Evolutionary conservation across 441 rosid genomes (phyloP), one percentile per base, ranked within the genome.

Genomic region (Gossypium schwendimanii): DNA sequence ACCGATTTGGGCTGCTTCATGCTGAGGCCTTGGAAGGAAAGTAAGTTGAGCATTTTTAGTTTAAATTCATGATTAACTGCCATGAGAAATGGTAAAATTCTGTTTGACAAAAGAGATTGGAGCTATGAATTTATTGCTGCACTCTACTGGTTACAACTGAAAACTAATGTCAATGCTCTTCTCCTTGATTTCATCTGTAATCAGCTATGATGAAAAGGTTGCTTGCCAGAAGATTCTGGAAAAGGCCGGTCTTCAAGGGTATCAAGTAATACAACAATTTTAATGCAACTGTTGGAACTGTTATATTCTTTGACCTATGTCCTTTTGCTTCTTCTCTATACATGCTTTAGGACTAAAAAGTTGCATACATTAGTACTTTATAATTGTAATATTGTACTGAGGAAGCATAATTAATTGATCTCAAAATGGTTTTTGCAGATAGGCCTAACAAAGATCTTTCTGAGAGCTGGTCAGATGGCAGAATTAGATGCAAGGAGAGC

Each of bases 401-500:
- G 6, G 21, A 62, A 77, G 31, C 18, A 75, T 71, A 70, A 74
- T 59, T 62, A 31, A 71, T 70, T 78, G 74, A 68, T 61, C 73
- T 72, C 67, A 73, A 75, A 74, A 75, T 70, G 81, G 77, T 72
- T 60, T 60, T 72, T 87, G 79, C 92, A 92, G 97, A 86, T 95
- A 81, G 99, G 99, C 69, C 88, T 89, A 82, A 95, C 98, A 26
- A 95, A 93, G 87, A 87, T 95, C 69, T 95, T 95, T 81, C 78
- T 95, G 73, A 89, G 99, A 81, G 98, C 97, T 9, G 99, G 99
- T 74, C 99, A 96, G 85, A 96, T 96, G 98, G 99, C 99, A 73
- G 99, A 93, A 82, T 81, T 95, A 70, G 99, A 95, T 76, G 90
- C 97, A 76, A 78, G 89, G 74, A 91, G 99, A 71, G 80, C 98